Percentiles rank a stretch among this genome's conserved stretches.
These are phyloP conservation scores for Clitoria ternatea DNA, from an alignment of 306 rosid genomes.

Conservation along the genomic window DNA sequence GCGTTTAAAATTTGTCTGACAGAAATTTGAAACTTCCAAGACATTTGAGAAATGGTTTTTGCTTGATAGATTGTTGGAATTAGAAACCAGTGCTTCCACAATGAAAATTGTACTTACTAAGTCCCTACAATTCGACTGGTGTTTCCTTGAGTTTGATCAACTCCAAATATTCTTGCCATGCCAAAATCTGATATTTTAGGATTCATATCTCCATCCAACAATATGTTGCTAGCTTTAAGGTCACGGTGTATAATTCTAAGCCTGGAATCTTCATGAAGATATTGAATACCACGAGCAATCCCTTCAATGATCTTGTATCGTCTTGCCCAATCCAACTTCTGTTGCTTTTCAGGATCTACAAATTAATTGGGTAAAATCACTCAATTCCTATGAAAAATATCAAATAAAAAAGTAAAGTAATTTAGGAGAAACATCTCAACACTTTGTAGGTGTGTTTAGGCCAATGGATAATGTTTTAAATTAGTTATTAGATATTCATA, in stretches of 20 bases:
- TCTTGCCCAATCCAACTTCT: slow-evolving; percentile 35
- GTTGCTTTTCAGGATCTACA: slow-evolving; percentile 31
- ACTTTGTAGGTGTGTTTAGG: neutral
- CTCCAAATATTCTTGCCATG: slow-evolving; percentile 37
- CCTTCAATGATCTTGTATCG: slow-evolving; percentile 39
- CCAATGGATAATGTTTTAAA: neutral
- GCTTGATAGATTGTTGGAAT: neutral
- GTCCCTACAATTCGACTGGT: slow-evolving; percentile 43
- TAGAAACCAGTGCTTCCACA: neutral
- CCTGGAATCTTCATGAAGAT: slow-evolving; percentile 56
- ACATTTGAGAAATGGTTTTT: neutral
- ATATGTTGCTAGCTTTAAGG: slow-evolving; percentile 51
- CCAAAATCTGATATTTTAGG: slow-evolving; percentile 63
- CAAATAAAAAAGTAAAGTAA: neutral
- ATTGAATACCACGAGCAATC: slow-evolving; percentile 45
- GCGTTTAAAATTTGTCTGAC: neutral
- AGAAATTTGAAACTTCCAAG: neutral
- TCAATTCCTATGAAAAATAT: neutral
- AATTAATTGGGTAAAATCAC: neutral
- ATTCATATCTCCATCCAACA: slow-evolving; percentile 41
- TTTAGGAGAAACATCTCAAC: neutral
- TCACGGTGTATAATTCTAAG: slow-evolving; percentile 53
- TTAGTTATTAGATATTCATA: neutral
- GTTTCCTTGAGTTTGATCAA: slow-evolving; percentile 35
- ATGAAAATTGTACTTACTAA: slow-evolving; percentile 35